Percentiles rank a stretch among this genome's conserved stretches.
These are phyloP conservation scores for Colletotrichum falcatum DNA, from an alignment of 2,329 filamentous ascomycete genomes.

Conservation along the genomic window DNA sequence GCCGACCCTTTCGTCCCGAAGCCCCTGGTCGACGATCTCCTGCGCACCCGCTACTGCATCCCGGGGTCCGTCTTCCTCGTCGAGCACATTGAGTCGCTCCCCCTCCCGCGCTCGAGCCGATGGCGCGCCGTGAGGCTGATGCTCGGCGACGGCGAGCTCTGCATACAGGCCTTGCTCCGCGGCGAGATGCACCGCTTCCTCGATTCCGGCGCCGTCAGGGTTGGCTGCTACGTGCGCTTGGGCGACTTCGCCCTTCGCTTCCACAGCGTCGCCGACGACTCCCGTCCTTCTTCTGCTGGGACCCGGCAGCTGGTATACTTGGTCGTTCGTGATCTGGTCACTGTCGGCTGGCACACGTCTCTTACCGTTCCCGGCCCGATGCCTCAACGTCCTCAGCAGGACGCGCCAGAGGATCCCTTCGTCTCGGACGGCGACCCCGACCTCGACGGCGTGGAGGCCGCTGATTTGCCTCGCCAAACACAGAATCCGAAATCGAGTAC, in stretches of 20 bases:
- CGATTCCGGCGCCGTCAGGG: slow-evolving; percentile 56
- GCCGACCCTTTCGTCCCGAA: slow-evolving; percentile 46
- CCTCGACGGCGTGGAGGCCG: slow-evolving; percentile 14
- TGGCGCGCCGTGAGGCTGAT: slow-evolving; percentile 62
- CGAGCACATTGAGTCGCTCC: slow-evolving; percentile 55
- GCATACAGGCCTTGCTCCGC: slow-evolving; percentile 64
- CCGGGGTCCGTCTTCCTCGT: slow-evolving; percentile 64
- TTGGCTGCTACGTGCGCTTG: slow-evolving; percentile 63
- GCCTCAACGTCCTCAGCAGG: neutral
- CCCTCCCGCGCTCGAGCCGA: slow-evolving; percentile 50
- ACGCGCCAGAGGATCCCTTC: slow-evolving; percentile 14
- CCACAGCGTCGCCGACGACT: slow-evolving; percentile 11
- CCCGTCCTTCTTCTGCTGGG: slow-evolving; percentile 13
- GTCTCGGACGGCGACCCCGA: slow-evolving; percentile 40
- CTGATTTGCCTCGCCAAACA: slow-evolving; percentile 5
- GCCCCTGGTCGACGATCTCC: slow-evolving; percentile 61
- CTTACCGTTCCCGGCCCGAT: slow-evolving; percentile 1
- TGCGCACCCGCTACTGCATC: slow-evolving; percentile 61
- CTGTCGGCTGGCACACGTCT: slow-evolving; percentile 60
- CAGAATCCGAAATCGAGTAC: neutral
- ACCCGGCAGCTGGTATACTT: slow-evolving; percentile 56
- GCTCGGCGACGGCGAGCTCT: slow-evolving; percentile 65
- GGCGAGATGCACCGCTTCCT: slow-evolving; percentile 62
- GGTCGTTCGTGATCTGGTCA: slow-evolving; percentile 57
- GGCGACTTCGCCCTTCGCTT: slow-evolving; percentile 49